Evolutionary conservation across 768 basidiomycete species (phyloP), one percentile per base, ranked within the genome.

Genomic region (Chlorophyllum brunneum): DNA sequence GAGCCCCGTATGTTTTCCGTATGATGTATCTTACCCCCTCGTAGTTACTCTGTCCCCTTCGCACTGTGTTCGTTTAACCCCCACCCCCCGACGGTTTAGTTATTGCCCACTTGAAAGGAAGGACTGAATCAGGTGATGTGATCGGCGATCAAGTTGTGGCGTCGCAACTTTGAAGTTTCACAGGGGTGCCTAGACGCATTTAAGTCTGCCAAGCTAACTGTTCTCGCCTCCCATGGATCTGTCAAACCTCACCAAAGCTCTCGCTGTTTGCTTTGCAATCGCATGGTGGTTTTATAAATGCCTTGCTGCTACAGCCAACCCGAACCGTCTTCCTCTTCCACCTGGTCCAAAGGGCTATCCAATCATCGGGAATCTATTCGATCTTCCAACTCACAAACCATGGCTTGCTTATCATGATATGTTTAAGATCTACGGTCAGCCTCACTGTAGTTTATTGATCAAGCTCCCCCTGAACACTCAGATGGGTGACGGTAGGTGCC

Each of bases 401-500:
- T 70, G 70, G 68, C 29, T 65, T 11, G 59, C 51, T 5, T 68
- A 64, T 47, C 58, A 60, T 22, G 57, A 69, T 42, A 69, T 67
- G 70, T 56, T 50, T 5, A 65, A 64, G 38, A 55, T 58, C 16
- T 71, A 69, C 52, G 68, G 69, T 68, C 38, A 1, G 23, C 51
- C n/a, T 3, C 20, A 44, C 43, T 15, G 2, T 23, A 38, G 15
- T 13, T n/a, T 24, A n/a, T 38, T 5, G 4, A 23, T 20, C 11
- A 5, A 24, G 9, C 24, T 13, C n/a, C n/a, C 31, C 48, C 24
- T 39, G 22, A 36, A 13, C 18, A 24, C 11, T n/a, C 15, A n/a
- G 16, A 11, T n/a, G 9, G 34, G 23, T 34, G 22, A 33, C 8
- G 16, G 1, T 2, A 81, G 82, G 82, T 11, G 78, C 80, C 52